Percentiles rank a stretch among this genome's conserved stretches.
phyloP scores from a whole-genome alignment of 2,329 filamentous ascomycete genomes.

The Scolecobasidium constrictum region DNA sequence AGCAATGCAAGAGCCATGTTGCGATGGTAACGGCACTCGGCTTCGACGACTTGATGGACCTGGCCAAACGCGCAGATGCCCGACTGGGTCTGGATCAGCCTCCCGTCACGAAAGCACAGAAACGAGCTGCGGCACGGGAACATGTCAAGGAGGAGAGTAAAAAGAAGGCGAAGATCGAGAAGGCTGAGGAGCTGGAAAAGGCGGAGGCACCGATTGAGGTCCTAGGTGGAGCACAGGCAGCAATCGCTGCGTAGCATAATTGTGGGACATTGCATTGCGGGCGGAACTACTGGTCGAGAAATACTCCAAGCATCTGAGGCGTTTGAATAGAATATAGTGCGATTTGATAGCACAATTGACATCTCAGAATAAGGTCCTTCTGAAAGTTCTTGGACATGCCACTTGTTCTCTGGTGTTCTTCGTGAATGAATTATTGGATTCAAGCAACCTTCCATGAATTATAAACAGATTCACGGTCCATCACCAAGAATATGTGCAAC shows the following conservation, averaged over 20 bases:
- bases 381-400: too few relatives aligned
- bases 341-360: too few relatives aligned
- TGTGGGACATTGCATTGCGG: too few relatives aligned
- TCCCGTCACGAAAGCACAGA: conserved; percentile 1
- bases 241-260: not conserved
- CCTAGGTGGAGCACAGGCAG: not conserved
- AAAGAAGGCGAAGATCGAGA: not conserved
- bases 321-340: too few relatives aligned
- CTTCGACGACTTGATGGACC: conserved; percentile 50
- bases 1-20: conserved; percentile 57
- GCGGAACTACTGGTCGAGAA: too few relatives aligned
- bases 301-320: too few relatives aligned
- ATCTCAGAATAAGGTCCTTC: too few relatives aligned
- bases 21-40: conserved; percentile 56
- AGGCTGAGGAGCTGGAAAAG: not conserved
- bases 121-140: conserved; percentile 7
- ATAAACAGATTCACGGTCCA: too few relatives aligned
- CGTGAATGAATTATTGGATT: too few relatives aligned
- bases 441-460: too few relatives aligned
- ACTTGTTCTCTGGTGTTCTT: too few relatives aligned
- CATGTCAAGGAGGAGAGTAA: not conserved
- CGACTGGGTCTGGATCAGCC: conserved; percentile 33
- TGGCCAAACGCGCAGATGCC: conserved; percentile 56
- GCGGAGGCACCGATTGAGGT: not conserved
- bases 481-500: too few relatives aligned